These are phyloP conservation scores for Calendula officinalis DNA, from an alignment of 129 eudicot species.

Conservation along the genomic window DNA sequence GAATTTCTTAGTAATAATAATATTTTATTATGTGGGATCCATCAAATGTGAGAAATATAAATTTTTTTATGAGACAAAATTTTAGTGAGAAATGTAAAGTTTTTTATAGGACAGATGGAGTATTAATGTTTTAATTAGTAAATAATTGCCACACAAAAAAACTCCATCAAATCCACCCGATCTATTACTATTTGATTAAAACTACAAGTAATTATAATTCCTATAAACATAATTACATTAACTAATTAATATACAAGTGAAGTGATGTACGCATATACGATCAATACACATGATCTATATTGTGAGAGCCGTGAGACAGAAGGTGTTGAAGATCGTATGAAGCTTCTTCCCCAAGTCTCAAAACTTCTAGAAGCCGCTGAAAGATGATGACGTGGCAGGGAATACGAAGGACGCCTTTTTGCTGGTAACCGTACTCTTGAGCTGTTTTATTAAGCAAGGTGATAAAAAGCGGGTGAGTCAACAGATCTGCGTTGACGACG, in stretches of 20 bases:
- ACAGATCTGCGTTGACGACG: not conserved
- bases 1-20: too few species aligned
- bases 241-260: not conserved
- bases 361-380: conserved; percentile 53
- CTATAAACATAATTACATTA: not conserved
- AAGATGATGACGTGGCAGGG: conserved; percentile 68
- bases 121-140: not conserved
- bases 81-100: too few species aligned
- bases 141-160: not conserved
- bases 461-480: not conserved
- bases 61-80: too few species aligned
- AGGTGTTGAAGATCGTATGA: conserved; percentile 14
- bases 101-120: too few species aligned
- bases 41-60: too few species aligned
- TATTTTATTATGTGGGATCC: too few species aligned
- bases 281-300: not conserved
- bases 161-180: not conserved
- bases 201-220: not conserved
- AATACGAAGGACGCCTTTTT: conserved; percentile 67
- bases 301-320: not conserved
- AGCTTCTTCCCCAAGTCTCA: conserved; percentile 40
- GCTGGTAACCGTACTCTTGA: conserved; percentile 85
- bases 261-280: not conserved
- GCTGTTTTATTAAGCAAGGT: not conserved
- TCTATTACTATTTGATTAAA: not conserved